phyloP scores from a whole-genome alignment of 2,329 filamentous ascomycete species.

The Bipolaris oryzae region DNA sequence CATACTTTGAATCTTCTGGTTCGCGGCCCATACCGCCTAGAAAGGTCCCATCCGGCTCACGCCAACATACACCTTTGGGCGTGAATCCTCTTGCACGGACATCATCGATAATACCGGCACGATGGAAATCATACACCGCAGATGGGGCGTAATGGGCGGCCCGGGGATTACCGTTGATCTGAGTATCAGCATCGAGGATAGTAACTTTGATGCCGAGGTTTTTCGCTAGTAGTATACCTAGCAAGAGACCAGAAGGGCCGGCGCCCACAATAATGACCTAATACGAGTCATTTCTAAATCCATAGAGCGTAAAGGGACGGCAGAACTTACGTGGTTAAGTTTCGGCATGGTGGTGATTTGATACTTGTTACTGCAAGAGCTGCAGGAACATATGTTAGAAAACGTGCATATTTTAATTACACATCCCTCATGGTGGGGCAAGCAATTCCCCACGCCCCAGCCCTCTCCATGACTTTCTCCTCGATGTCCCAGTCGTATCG shows the following conservation, averaged over 20 bases:
- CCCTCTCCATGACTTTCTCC: constrained; percentile 17
- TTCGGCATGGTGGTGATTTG: constrained; percentile 32
- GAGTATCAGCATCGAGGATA: constrained; percentile 61
- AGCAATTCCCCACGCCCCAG: constrained; percentile 9
- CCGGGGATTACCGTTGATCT: constrained; percentile 65
- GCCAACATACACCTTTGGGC: constrained; percentile 54
- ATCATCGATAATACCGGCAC: constrained; percentile 65
- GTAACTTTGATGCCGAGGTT: constrained; percentile 58
- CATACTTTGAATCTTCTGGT: constrained; percentile 33
- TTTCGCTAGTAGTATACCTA: constrained; percentile 58
- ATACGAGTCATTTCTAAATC: constrained; percentile 11
- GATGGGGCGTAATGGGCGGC: constrained; percentile 67
- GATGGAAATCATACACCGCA: constrained; percentile 62
- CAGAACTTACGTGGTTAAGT: constrained; percentile 36
- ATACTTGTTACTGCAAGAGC: constrained; percentile 6
- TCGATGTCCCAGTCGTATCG: constrained; percentile 3
- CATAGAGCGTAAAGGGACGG: neutral
- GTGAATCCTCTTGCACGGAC: constrained; percentile 52
- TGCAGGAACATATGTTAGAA: constrained; percentile 9
- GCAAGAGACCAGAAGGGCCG: constrained; percentile 44
- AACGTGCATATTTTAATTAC: constrained; percentile 10
- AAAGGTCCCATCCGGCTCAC: constrained; percentile 46
- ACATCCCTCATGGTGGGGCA: constrained; percentile 27
- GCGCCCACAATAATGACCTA: constrained; percentile 43
- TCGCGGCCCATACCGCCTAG: constrained; percentile 40